Evolutionary conservation across 257 asterid species (phyloP), one percentile per base, ranked within the genome.

Genomic region (Rhazya stricta): DNA sequence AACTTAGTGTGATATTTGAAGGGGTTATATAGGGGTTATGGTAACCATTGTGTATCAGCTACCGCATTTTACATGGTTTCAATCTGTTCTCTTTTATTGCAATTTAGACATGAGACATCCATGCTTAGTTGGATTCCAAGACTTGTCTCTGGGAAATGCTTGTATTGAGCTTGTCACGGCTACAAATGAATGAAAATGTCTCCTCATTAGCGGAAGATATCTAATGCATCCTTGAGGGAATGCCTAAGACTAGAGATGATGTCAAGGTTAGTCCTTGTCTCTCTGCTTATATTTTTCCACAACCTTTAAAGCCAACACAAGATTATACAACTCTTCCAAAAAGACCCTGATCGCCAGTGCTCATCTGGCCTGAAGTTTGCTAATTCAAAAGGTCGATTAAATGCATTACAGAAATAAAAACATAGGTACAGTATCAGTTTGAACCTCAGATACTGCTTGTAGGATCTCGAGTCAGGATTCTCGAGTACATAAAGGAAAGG

Each of bases 381-480:
- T 25, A 41, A 42, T 19, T 68, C 23, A 5, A 43, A 69, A 69
- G 41, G 42, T 4, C 45, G 39, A 69, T 45, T 12, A 45, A 69
- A 48, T 45, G 21, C n/a, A 68, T 68, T 42, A 69, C 53, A 19
- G 39, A 69, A 15, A 1, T 16, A 69, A 69, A 61, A 43, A 25
- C n/a, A 46, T 27, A 43, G 58, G 45, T 36, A 68, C 8, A 8
- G 25, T n/a, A 0, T 27, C 37, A 69, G 37, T 45, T 69, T 83
- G 80, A 61, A 94, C 99, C 99, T 92, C 88, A 81, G 78, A 78
- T 85, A 91, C 37, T 89, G 89, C 89, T 86, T 91, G 84, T 94
- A 92, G 72, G 84, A 89, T 83, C 88, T 90, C 30, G 99, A 89
- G 70, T 81, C 92, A 8, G 97, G 94, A 79, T 74, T 78, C 72